Percentiles rank a stretch among this genome's conserved stretches.
These are phyloP conservation scores for Aureobasidium sp. DNA, from an alignment of 2,329 filamentous ascomycete genomes.

Conservation along the genomic window DNA sequence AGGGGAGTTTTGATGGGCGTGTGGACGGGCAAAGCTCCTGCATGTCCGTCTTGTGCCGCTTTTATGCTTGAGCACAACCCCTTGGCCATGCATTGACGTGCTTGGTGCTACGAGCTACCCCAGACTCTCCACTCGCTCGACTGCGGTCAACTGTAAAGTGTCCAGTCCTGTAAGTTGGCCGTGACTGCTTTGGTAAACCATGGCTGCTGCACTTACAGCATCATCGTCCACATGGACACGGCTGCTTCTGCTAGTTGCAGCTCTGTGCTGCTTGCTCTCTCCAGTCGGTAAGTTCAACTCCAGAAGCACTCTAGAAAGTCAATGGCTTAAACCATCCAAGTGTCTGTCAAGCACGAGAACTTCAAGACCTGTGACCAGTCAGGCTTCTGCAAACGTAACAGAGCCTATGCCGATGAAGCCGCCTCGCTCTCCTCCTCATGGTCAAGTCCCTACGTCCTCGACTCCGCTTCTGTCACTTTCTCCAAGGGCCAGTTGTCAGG, in stretches of 20 bases:
- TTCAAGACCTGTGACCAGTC: slow-evolving; percentile 97
- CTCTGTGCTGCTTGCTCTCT: slow-evolving; percentile 52
- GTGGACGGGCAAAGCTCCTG: too few species aligned
- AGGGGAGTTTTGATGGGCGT: too few species aligned
- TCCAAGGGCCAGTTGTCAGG: slow-evolving; percentile 72
- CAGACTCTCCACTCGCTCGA: neutral
- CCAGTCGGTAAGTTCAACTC: slow-evolving; percentile 50
- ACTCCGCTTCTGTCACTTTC: slow-evolving; percentile 62
- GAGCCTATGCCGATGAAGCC: slow-evolving; percentile 75
- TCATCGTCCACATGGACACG: slow-evolving; percentile 56
- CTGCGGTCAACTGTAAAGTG: neutral
- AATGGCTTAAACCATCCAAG: slow-evolving; percentile 26
- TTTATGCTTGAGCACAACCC: neutral
- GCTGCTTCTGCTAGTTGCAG: slow-evolving; percentile 50
- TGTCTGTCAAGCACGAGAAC: slow-evolving; percentile 84
- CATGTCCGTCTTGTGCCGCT: neutral
- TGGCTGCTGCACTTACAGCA: slow-evolving; percentile 16
- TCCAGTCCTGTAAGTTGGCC: neutral
- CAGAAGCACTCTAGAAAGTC: too few species aligned
- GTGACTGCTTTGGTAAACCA: neutral
- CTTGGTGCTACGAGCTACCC: neutral
- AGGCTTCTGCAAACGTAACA: slow-evolving; percentile 94
- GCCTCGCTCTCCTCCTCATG: slow-evolving; percentile 54
- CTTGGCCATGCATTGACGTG: neutral
- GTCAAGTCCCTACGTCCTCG: slow-evolving; percentile 71